Percentiles rank a stretch among this genome's conserved stretches.
Conservation (phyloP, 2,329 filamentous ascomycete genomes). For the Raffaelea albimanens region DNA sequence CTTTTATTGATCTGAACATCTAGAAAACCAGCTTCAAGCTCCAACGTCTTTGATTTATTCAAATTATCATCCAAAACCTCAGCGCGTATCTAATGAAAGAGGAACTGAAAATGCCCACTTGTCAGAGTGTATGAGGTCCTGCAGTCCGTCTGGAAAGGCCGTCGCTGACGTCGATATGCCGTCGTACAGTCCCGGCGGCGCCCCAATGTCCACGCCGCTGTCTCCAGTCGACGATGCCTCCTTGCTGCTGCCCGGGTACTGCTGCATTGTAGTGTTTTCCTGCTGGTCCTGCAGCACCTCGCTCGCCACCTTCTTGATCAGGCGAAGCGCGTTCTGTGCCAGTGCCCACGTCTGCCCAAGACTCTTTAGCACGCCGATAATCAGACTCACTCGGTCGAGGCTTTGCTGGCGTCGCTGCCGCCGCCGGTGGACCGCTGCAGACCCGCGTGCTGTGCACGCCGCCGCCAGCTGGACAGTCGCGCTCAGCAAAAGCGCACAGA, state of each 20-base stretch:
- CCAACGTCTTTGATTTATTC: no score
- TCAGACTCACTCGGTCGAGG: not conserved
- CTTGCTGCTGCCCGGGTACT: not conserved
- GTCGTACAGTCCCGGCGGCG: no score
- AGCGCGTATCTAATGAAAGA: no score
- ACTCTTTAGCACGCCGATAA: constrained; percentile 3
- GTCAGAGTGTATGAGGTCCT: not conserved
- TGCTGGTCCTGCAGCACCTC: constrained; percentile 4
- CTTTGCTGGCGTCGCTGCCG: not conserved
- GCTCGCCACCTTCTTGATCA: not conserved
- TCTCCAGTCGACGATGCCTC: not conserved
- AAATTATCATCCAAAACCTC: no score
- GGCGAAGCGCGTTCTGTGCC: constrained; percentile 1
- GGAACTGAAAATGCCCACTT: no score
- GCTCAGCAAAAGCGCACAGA: constrained; percentile 2
- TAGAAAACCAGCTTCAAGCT: no score
- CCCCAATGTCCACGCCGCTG: not conserved
- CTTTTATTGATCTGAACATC: no score
- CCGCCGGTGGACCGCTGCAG: not conserved
- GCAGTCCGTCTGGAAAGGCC: not conserved
- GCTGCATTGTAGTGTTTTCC: not conserved
- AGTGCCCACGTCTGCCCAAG: constrained; percentile 2
- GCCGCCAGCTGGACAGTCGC: constrained; percentile 3
- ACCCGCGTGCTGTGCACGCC: not conserved
- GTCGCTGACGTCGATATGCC: no score